Conservation (phyloP, 202 grass and related monocot species). For the Carex arenaria region DNA sequence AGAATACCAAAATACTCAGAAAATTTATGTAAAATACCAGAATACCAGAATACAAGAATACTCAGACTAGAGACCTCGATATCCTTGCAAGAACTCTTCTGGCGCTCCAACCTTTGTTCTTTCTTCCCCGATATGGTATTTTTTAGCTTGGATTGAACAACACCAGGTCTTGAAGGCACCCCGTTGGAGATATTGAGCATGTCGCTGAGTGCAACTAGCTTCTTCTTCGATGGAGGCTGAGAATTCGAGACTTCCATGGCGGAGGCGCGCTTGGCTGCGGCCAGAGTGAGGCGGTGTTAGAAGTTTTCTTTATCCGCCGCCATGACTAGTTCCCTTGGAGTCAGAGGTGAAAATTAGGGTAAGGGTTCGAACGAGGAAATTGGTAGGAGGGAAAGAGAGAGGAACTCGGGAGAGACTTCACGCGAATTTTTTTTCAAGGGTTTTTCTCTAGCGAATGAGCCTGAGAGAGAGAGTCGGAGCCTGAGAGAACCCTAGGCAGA, state of each 20-base stretch:
- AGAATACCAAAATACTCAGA: not conserved
- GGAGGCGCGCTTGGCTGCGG: constrained; percentile 40
- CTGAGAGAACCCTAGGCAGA: too few species aligned
- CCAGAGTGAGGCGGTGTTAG: constrained; percentile 37
- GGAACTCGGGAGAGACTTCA: not conserved
- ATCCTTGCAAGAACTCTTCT: not conserved
- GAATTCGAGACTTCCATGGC: not conserved
- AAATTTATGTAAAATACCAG: not conserved
- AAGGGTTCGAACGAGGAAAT: not conserved
- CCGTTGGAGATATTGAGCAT: constrained; percentile 35
- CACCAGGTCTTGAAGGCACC: not conserved
- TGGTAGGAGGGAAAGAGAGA: not conserved
- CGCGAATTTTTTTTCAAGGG: too few species aligned
- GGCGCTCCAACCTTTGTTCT: not conserved
- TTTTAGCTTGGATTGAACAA: not conserved
- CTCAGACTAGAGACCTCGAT: not conserved
- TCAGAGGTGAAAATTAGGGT: not conserved
- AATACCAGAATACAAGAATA: too few species aligned
- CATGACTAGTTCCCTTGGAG: constrained; percentile 20
- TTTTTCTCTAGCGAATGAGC: too few species aligned
- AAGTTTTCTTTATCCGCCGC: constrained; percentile 50
- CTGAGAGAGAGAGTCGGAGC: too few species aligned
- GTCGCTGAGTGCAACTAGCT: constrained; percentile 63
- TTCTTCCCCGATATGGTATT: constrained; percentile 22
- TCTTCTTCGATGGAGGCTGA: constrained; percentile 34